Conservation (phyloP, 257 asterid genomes). For the Oldenlandia corymbosa region DNA sequence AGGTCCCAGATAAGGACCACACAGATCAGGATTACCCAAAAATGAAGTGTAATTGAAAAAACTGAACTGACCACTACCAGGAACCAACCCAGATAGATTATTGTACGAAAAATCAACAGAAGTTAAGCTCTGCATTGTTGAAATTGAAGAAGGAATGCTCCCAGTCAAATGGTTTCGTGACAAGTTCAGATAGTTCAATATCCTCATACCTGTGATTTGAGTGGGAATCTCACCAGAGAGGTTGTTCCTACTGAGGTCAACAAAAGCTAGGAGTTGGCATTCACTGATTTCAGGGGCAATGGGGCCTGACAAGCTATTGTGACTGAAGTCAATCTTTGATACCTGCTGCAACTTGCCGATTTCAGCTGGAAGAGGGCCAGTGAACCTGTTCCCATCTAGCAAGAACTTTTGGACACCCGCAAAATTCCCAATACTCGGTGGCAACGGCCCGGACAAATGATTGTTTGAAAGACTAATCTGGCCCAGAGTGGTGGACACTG, state of each 20-base stretch:
- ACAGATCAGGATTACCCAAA: slow-evolving; percentile 76
- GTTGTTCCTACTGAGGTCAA: slow-evolving; percentile 84
- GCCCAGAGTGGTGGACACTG: slow-evolving; percentile 45
- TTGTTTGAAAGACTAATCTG: slow-evolving; percentile 88
- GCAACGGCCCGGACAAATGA: slow-evolving; percentile 66
- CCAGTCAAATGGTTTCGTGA: slow-evolving; percentile 74
- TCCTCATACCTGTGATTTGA: slow-evolving; percentile 78
- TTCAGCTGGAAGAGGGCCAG: slow-evolving; percentile 71
- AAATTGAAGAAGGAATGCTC: slow-evolving; percentile 62
- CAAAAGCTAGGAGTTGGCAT: slow-evolving; percentile 72
- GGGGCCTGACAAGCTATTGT: slow-evolving; percentile 60
- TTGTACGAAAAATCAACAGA: slow-evolving; percentile 92
- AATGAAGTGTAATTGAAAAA: slow-evolving; percentile 83
- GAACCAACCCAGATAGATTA: slow-evolving; percentile 86
- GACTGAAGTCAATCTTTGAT: slow-evolving; percentile 87
- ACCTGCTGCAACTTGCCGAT: slow-evolving; percentile 86
- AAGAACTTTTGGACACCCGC: slow-evolving; percentile 81
- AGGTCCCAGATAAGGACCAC: slow-evolving; percentile 87
- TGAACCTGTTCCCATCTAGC: slow-evolving; percentile 84
- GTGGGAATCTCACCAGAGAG: slow-evolving; percentile 78
- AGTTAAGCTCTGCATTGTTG: slow-evolving; percentile 89
- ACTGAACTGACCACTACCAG: slow-evolving; percentile 85
- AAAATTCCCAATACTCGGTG: slow-evolving; percentile 75
- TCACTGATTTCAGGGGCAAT: slow-evolving; percentile 70
- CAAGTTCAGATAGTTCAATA: slow-evolving; percentile 75